Base-by-base conservation (phyloP, 1,139 yeast species). In the Pichia kudriavzevii region DNA sequence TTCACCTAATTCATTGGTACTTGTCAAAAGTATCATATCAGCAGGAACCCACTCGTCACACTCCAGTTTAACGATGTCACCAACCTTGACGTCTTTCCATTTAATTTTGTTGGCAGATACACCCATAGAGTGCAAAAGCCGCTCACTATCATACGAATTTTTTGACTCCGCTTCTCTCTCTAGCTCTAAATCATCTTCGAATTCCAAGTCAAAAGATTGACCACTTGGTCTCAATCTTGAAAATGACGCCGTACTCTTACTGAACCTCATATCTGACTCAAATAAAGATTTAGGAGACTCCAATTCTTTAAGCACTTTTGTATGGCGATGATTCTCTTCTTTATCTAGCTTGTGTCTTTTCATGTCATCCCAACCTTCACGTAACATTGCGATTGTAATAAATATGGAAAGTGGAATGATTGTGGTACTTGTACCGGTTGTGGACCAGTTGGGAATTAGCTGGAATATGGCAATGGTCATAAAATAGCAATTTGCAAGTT, bases 381-480 rank as follows among this genome's bases (percentile, higher is more conserved):
- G 70, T 9, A 80, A 75, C 60, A 91, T 87, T 0, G 97, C 84
- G 20, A 91, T 82, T n/a, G 85, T 68, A 61, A 93, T 82, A 57
- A 93, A 91, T 8, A 91, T 72, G 55, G 80, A 61, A 39, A 91
- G 66, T 1, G 98, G 98, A 26, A 88, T 69, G 48, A 91, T 88
- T 2, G 98, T 91, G 3, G 97, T 91, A 55, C 76, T 85, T n/a
- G 85, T 81, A 41, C 97, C 98, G 0, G 98, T 91, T 3, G 98
- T 87, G 3, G 96, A 85, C 96, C 96, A 91, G 1, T 88, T 76
- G 1, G 98, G 98, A 35, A 91, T 80, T 93, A 88, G 79, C 55
- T 91, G 97, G 68, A 88, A 65, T 41, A 91, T 82, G 3, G 97
- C 88, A 17, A 91, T 93, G 8, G 76, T 67, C 71, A 91, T 60